phyloP scores from a whole-genome alignment of 2,329 filamentous ascomycete species.

The Triangularia setosa region DNA sequence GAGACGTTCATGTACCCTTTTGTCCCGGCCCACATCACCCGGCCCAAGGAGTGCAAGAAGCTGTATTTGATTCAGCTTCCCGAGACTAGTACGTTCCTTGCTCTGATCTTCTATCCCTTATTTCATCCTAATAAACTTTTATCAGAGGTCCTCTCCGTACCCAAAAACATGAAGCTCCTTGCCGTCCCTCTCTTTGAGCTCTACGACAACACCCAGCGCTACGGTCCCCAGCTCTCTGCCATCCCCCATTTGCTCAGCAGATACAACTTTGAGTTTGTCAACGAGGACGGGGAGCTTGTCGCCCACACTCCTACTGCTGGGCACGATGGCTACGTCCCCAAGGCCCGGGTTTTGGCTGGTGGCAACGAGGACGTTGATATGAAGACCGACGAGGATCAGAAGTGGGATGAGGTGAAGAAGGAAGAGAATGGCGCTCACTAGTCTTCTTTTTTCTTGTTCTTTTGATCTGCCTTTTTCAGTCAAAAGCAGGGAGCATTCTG shows the following conservation, averaged over 20 bases:
- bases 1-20: constrained; percentile 99
- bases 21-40: constrained; percentile 89
- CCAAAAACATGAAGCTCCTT: constrained; percentile 99
- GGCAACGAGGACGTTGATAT: constrained; percentile 57
- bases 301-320: constrained; percentile 75
- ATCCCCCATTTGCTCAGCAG: constrained; percentile 92
- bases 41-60: constrained; percentile 99
- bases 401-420: constrained; percentile 4
- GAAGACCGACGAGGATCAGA: constrained; percentile 41
- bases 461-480: neutral
- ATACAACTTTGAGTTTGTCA: constrained; percentile 97
- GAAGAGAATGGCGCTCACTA: constrained; percentile 25
- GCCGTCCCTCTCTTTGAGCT: constrained; percentile 96
- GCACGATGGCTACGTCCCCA: constrained; percentile 54
- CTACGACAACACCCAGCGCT: constrained; percentile 93
- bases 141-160: constrained; percentile 86
- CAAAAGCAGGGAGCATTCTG: neutral
- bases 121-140: constrained; percentile 22
- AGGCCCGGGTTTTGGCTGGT: constrained; percentile 63
- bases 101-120: neutral
- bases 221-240: constrained; percentile 91
- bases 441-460: neutral
- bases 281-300: constrained; percentile 85
- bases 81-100: constrained; percentile 67
- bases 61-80: constrained; percentile 95